Percentiles rank a stretch among this genome's conserved stretches.
These are phyloP conservation scores for Colletotrichum sp. DNA, from an alignment of 2,329 filamentous ascomycete species.

Conservation along the genomic window DNA sequence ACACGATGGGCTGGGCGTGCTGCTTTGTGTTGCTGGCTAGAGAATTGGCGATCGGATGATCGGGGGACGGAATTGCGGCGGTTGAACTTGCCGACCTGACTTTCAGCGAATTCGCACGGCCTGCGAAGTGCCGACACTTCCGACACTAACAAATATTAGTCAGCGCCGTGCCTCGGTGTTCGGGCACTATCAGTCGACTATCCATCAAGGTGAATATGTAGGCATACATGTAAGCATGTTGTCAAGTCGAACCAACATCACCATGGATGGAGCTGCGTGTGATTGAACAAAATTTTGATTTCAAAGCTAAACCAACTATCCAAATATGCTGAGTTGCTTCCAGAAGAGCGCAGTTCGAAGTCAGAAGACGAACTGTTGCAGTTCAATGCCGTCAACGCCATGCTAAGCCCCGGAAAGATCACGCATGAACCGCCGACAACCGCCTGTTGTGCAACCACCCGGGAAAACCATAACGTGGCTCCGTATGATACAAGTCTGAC, in stretches of 20 bases:
- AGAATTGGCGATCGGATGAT: slow-evolving; percentile 12
- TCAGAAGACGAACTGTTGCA: background rate
- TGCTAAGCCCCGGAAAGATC: background rate
- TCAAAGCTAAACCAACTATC: background rate
- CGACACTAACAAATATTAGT: slow-evolving; percentile 15
- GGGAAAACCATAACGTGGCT: background rate
- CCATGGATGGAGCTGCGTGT: background rate
- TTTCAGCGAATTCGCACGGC: background rate
- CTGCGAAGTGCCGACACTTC: slow-evolving; percentile 7
- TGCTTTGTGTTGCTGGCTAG: background rate
- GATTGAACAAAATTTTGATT: background rate
- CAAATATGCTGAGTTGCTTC: background rate
- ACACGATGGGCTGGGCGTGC: background rate
- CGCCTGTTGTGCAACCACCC: background rate
- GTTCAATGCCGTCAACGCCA: slow-evolving; percentile 13
- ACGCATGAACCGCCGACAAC: background rate
- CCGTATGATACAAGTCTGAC: background rate
- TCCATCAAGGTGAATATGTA: background rate
- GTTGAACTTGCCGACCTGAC: slow-evolving; percentile 15
- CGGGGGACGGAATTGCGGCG: slow-evolving; percentile 16
- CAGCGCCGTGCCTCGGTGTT: background rate
- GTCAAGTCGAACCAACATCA: background rate
- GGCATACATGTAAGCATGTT: background rate
- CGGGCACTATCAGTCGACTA: background rate
- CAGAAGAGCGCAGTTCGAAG: background rate